Evolutionary conservation across 2,329 filamentous ascomycete species (phyloP).

Genomic region (Cercospora berteroae): DNA sequence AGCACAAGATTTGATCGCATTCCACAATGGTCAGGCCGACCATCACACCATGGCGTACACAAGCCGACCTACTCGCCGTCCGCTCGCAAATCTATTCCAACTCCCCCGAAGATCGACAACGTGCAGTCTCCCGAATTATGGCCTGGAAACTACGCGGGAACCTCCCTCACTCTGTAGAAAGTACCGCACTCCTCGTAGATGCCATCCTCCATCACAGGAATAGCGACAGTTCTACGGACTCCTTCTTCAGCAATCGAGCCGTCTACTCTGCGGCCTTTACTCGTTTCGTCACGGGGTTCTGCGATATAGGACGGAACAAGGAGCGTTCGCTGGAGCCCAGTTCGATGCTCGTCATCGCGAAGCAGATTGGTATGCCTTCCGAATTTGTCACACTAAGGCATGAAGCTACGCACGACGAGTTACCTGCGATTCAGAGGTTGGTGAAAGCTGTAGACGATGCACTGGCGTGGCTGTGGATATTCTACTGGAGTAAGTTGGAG

Average conservation of each 20-base stretch:
- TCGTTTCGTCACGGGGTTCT: conserved; percentile 72
- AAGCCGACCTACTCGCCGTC: conserved; percentile 63
- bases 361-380: conserved; percentile 66
- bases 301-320: conserved; percentile 70
- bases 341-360: conserved; percentile 71
- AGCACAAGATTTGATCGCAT: neutral
- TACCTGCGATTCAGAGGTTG: conserved; percentile 73
- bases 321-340: conserved; percentile 55
- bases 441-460: conserved; percentile 67
- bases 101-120: conserved; percentile 33
- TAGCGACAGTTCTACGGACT: conserved; percentile 33
- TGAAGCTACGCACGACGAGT: conserved; percentile 83
- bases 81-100: conserved; percentile 61
- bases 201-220: conserved; percentile 64
- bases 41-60: conserved; percentile 70
- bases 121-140: conserved; percentile 43
- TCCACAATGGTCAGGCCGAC: conserved; percentile 65
- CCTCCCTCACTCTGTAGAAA: conserved; percentile 77
- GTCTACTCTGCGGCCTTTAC: conserved; percentile 70
- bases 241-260: conserved; percentile 62
- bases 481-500: conserved; percentile 70
- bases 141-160: conserved; percentile 68
- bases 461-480: conserved; percentile 81
- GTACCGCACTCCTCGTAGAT: conserved; percentile 69
- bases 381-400: conserved; percentile 87